These are phyloP conservation scores for Pyrus betulifolia DNA, from an alignment of 306 rosid species.

Conservation along the genomic window DNA sequence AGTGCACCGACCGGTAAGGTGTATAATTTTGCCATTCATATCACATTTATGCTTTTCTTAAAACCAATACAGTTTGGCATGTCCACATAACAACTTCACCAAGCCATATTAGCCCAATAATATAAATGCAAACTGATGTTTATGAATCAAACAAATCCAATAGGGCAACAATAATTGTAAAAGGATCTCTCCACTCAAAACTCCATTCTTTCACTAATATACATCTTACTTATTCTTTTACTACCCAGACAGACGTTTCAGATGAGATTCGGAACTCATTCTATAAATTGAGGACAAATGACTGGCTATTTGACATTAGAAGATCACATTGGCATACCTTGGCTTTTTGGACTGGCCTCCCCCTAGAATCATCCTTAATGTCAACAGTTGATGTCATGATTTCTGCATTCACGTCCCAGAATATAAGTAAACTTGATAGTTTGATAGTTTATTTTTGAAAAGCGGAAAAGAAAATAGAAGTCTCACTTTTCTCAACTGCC, in stretches of 20 bases:
- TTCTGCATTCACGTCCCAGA: conserved; percentile 13
- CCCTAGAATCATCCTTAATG: conserved; percentile 43
- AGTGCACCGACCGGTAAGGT: not conserved
- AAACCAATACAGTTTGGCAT: not conserved
- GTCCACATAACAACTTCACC: not conserved
- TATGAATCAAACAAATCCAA: not conserved
- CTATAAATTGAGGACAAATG: not conserved
- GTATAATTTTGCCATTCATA: not conserved
- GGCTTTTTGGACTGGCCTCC: conserved; percentile 29
- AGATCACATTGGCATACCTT: not conserved
- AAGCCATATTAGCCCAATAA: not conserved
- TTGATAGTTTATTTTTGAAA: not conserved
- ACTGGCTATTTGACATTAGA: not conserved
- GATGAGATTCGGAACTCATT: not conserved
- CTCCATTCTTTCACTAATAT: not conserved
- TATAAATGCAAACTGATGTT: not conserved
- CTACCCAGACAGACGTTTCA: not conserved
- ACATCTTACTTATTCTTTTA: not conserved
- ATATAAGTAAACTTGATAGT: not conserved
- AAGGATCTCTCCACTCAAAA: not conserved
- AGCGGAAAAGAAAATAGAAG: not conserved
- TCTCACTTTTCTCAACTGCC: conserved; percentile 39
- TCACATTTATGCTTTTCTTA: not conserved
- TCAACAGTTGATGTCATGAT: conserved; percentile 44
- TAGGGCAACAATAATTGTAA: not conserved